Percentiles rank a stretch among this genome's conserved stretches.
phyloP scores from a whole-genome alignment of 805 yeast species.

The Tetrapisispora fleetii region DNA sequence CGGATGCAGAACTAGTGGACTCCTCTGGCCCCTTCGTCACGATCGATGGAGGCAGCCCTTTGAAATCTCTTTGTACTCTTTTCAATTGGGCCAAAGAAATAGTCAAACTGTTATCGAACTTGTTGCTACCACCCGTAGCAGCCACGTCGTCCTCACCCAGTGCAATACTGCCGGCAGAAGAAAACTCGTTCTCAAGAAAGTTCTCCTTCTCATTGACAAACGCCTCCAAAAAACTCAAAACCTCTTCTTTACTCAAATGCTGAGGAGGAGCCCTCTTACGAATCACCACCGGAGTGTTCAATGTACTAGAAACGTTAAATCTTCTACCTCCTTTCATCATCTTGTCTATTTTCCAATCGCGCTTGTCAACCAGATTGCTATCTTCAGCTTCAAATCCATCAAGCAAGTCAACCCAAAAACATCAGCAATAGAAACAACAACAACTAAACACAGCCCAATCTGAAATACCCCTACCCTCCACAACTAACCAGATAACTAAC shows the following conservation, averaged over 20 bases:
- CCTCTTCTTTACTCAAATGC: slow-evolving; percentile 21
- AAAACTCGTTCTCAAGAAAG: background rate
- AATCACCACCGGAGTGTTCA: slow-evolving; percentile 24
- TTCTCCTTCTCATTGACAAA: slow-evolving; percentile 23
- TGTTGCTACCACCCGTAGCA: slow-evolving; percentile 8
- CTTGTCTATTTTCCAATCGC: background rate
- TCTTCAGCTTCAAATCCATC: too few species aligned
- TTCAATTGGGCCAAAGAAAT: slow-evolving; percentile 46
- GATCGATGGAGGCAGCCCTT: slow-evolving; percentile 63
- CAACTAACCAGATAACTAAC: too few species aligned
- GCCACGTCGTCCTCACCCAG: background rate
- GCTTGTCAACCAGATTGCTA: too few species aligned
- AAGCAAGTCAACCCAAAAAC: too few species aligned
- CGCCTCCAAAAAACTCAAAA: slow-evolving; percentile 18
- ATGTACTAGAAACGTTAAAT: slow-evolving; percentile 12
- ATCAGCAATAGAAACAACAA: too few species aligned
- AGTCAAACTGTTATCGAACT: slow-evolving; percentile 22
- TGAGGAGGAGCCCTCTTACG: slow-evolving; percentile 16
- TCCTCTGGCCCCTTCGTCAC: background rate
- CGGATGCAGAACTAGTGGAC: background rate
- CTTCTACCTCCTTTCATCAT: slow-evolving; percentile 19
- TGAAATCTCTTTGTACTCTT: slow-evolving; percentile 65
- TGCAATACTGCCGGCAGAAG: background rate
- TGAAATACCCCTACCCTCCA: too few species aligned
- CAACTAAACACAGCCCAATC: too few species aligned